Evolutionary conservation across 805 yeast species (phyloP), one percentile per base, ranked within the genome.

Genomic region (Metschnikowia drakensbergensis): DNA sequence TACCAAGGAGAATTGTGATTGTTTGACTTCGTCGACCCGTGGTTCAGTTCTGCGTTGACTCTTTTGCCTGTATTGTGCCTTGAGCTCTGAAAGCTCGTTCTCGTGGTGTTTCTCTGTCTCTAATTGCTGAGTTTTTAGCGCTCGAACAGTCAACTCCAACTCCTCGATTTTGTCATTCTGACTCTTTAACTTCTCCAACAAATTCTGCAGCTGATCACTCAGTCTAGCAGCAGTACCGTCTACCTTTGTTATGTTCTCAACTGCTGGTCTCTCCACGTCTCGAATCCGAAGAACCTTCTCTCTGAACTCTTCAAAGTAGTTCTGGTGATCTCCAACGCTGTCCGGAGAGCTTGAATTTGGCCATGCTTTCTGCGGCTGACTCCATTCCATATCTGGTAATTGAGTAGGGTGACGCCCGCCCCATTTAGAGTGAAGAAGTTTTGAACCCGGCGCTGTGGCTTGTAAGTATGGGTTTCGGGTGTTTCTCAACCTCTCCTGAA

Each of bases 261-360:
- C 10, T 30, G 29, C 36, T n/a, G 35, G 17, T 28, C 5, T 17
- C 29, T 31, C 36, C 35, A 25, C 22, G 11, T 40, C 36, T 31
- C 43, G 22, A n/a, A 40, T 40, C 13, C 28, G 35, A n/a, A 30
- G 36, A 7, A 66, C 64, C 25, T 57, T 58, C 31, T 57, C 60
- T 38, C 56, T 56, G 31, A 67, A 51, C 28, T 56, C 58, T 17
- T 57, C 55, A 31, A 61, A 60, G 45, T 39, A 47, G 40, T 51
- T 51, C 10, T 42, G 47, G n/a, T 50, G 46, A 9, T 17, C 31
- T 30, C 38, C 22, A 10, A 22, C 32, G 17, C 17, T 10, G 5
- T 22, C 32, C 9, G 9, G 42, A 30, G 29, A 8, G 4, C 13
- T 7, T 13, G 25, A 28, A 17, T 17, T 5, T 1, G 27, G n/a